These are phyloP conservation scores for Trichoderma endophyticum DNA, from an alignment of 2,329 filamentous ascomycete genomes.

Conservation along the genomic window DNA sequence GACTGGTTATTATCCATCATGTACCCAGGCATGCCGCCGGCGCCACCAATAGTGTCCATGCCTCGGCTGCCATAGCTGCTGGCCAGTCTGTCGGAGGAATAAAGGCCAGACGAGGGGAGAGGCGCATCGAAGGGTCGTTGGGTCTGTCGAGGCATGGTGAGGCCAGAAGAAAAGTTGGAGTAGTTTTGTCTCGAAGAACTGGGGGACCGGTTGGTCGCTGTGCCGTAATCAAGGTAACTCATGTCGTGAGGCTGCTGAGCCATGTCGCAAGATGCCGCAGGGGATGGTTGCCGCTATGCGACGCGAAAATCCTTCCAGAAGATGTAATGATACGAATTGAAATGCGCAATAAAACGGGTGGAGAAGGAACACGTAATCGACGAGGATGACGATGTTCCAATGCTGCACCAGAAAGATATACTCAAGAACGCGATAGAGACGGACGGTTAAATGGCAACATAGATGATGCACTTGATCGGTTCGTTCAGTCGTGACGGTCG, in stretches of 20 bases:
- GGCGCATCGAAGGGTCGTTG: conserved; percentile 77
- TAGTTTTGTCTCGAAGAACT: conserved; percentile 64
- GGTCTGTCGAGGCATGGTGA: conserved; percentile 47
- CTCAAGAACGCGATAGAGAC: conserved; percentile 15
- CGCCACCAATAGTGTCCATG: conserved; percentile 46
- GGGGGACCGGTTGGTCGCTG: conserved; percentile 60
- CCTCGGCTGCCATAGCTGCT: conserved; percentile 58
- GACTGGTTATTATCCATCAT: conserved; percentile 69
- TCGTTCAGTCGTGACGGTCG: conserved; percentile 21
- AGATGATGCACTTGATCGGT: conserved; percentile 16
- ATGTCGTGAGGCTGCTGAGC: conserved; percentile 58
- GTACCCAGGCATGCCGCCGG: conserved; percentile 44
- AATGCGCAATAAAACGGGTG: conserved; percentile 14
- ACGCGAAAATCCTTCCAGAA: conserved; percentile 24
- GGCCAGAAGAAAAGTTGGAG: conserved; percentile 46
- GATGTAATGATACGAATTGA: not conserved
- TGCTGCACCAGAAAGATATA: not conserved
- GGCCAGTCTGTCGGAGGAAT: conserved; percentile 65
- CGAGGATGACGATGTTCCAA: not conserved
- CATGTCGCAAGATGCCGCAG: conserved; percentile 29
- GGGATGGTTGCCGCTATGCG: conserved; percentile 26
- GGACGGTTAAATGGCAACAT: conserved; percentile 11
- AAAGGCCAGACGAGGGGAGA: conserved; percentile 62
- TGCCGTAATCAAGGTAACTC: conserved; percentile 66
- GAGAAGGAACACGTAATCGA: conserved; percentile 10